Base-by-base conservation (phyloP, 306 rosid genomes). In the Lablab purpureus region DNA sequence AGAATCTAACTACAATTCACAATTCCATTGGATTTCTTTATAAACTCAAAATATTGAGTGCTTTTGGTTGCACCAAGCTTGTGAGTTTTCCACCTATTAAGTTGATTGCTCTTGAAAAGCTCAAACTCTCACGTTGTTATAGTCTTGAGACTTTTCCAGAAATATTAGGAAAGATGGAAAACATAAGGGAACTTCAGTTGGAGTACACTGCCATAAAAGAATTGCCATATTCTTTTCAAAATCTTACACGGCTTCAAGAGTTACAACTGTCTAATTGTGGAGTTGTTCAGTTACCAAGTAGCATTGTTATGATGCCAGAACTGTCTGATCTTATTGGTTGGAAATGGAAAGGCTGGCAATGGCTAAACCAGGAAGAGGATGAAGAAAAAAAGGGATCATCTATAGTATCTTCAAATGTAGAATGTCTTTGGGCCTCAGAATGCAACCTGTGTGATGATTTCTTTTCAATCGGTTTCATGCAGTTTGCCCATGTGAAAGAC, bases 81-180 rank as follows among this genome's bases (percentile, higher is more conserved):
- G n/a, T 27, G 21, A 27, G 67, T 14, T 59, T 59, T 28, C 67
- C 67, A 13, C 67, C 67, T 0, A 59, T 59, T 21, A 59, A 14
- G 21, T 59, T 59, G 37, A 25, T 7, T 28, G 27, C 64, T 23
- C 64, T 56, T 22, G 34, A 56, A 56, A 56, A 23, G 27, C 64
- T 56, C 64, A 55, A 56, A 12, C 64, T 56, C 64, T 56, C 64
- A 9, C 64, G 34, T 56, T 56, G 64, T 23, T 11, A 5, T 12
- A 56, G 64, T 56, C 64, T 56, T 23, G 64, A 56, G 34, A 56
- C 8, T 23, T 56, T 56, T 56, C 64, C 64, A 23, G 64, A 56
- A 56, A 56, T 56, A 23, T 12, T 56, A 56, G 64, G 64, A 27
- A 59, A 59, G 19, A 59, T 59, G 67, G 40, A 28, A 27, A 27